These are phyloP conservation scores for Globisporangium nagaii DNA, from an alignment of 352 stramenopile species.

Conservation along the genomic window DNA sequence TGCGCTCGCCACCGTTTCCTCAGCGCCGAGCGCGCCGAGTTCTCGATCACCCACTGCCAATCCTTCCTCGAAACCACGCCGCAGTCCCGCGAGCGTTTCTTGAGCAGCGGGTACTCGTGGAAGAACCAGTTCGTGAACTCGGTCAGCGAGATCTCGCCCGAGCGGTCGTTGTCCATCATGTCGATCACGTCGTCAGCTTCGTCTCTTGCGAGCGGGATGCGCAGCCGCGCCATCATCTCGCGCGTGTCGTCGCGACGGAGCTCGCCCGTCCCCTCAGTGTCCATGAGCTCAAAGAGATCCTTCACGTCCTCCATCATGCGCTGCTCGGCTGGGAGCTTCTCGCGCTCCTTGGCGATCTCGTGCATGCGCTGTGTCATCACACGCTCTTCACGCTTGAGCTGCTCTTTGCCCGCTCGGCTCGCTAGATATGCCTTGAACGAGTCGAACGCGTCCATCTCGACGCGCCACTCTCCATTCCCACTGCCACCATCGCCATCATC, in stretches of 20 bases:
- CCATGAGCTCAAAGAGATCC: slow-evolving; percentile 71
- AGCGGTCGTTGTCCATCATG: slow-evolving; percentile 80
- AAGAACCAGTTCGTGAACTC: slow-evolving; percentile 69
- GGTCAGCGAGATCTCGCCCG: slow-evolving; percentile 50
- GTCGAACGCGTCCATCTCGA: slow-evolving; percentile 51
- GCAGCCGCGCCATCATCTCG: slow-evolving; percentile 48
- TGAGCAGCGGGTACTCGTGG: slow-evolving; percentile 51
- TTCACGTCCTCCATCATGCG: slow-evolving; percentile 46
- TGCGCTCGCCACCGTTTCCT: slow-evolving; percentile 49
- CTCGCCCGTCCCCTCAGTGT: slow-evolving; percentile 42
- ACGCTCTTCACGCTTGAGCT: slow-evolving; percentile 45
- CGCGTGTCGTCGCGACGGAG: slow-evolving; percentile 36
- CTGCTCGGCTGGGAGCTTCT: slow-evolving; percentile 27
- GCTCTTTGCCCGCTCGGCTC: slow-evolving; percentile 40
- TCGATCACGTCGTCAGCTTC: slow-evolving; percentile 61
- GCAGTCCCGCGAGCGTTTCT: slow-evolving; percentile 45
- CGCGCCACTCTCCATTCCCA: slow-evolving; percentile 20
- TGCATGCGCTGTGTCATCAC: slow-evolving; percentile 30
- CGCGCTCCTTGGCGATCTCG: slow-evolving; percentile 34
- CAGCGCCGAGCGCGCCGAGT: slow-evolving; percentile 39
- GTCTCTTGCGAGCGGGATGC: slow-evolving; percentile 43
- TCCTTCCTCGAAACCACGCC: slow-evolving; percentile 44
- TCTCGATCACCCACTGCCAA: slow-evolving; percentile 59
- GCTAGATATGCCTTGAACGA: slow-evolving; percentile 48
- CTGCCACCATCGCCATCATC: neutral